phyloP scores from a whole-genome alignment of 345 rosid species.

The Acer saccharum region DNA sequence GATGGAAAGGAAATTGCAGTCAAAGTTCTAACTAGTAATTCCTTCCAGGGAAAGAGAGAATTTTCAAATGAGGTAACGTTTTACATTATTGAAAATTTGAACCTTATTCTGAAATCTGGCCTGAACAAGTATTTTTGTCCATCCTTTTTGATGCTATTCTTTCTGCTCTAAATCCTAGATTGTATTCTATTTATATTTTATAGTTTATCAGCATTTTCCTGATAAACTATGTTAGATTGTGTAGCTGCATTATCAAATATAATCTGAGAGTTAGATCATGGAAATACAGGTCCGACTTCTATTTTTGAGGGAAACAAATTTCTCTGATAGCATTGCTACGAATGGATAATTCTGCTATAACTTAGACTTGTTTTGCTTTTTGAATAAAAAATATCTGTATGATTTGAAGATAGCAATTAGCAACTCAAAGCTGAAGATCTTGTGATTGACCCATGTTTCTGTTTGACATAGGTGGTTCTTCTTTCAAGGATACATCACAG shows the following conservation, averaged over 20 bases:
- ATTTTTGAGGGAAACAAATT: neutral
- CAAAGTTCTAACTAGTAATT: constrained; percentile 73
- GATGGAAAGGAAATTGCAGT: constrained; percentile 98
- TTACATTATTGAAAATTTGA: neutral
- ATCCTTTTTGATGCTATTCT: constrained; percentile 7
- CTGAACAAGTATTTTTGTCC: neutral
- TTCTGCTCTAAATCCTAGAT: neutral
- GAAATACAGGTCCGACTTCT: neutral
- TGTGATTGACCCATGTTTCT: constrained; percentile 12
- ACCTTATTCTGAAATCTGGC: constrained; percentile 3
- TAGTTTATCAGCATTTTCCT: neutral
- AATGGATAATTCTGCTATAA: neutral
- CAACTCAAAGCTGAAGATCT: constrained; percentile 11
- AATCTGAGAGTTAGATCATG: neutral
- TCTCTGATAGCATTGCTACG: neutral
- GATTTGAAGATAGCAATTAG: neutral
- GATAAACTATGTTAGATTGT: neutral
- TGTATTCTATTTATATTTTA: neutral
- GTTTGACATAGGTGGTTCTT: constrained; percentile 71
- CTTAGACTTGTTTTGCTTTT: constrained; percentile 5
- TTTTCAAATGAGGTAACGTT: constrained; percentile 85
- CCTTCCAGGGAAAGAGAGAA: constrained; percentile 94
- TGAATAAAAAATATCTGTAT: neutral
- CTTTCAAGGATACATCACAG: constrained; percentile 99
- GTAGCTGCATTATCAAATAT: neutral